Evolutionary conservation across 75 land plant genomes (phyloP).

Genomic region (Larix kaempferi): DNA sequence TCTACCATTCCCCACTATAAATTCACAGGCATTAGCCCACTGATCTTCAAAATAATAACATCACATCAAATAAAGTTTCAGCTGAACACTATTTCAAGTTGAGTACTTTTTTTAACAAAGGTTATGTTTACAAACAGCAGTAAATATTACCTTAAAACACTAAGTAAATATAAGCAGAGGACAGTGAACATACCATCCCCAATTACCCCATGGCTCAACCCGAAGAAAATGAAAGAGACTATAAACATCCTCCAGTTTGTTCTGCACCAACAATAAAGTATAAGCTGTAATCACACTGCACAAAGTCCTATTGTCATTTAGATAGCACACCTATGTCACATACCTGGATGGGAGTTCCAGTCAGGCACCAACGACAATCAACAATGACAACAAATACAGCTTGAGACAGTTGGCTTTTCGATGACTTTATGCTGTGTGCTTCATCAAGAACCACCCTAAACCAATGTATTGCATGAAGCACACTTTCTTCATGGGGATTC

Average conservation of each 20-base stretch:
- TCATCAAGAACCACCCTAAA: conserved; percentile 88
- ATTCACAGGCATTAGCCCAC: no score
- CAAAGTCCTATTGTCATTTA: not conserved
- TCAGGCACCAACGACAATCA: conserved; percentile 85
- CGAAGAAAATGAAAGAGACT: conserved; percentile 88
- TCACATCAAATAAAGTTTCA: no score
- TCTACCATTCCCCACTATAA: no score
- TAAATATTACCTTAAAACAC: no score
- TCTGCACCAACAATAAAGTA: conserved; percentile 38
- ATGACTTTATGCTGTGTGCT: conserved; percentile 83
- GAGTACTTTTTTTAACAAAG: no score
- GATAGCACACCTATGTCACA: not conserved
- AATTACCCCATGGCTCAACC: conserved; percentile 84
- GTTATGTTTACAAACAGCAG: no score
- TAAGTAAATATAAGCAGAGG: no score
- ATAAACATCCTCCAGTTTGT: conserved; percentile 89
- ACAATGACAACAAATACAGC: conserved; percentile 64
- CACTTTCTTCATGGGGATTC: conserved; percentile 34
- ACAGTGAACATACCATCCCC: not conserved
- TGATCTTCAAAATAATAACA: no score
- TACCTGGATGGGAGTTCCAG: conserved; percentile 93
- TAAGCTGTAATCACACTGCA: not conserved
- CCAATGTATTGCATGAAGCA: conserved; percentile 75
- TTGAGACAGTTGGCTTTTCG: conserved; percentile 47
- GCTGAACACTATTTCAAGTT: no score